A percentile compares a stretch with the other conserved stretches of the same genome.
These are phyloP conservation scores for Aegilops tauschii DNA, from an alignment of 176 grass and related monocot genomes.

Conservation along the genomic window DNA sequence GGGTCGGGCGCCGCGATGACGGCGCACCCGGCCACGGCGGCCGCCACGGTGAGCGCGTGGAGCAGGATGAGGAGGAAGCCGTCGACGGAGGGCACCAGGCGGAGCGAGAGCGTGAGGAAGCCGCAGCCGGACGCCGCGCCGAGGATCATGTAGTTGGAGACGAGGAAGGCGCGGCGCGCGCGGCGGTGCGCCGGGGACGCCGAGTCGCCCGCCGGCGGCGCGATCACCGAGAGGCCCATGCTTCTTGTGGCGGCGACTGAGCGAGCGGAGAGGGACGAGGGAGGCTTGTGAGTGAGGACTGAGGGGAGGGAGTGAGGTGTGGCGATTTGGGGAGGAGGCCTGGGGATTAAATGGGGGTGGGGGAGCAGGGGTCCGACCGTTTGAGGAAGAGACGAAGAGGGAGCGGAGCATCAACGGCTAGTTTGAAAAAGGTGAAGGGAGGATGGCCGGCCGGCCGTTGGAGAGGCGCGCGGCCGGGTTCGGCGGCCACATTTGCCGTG, in stretches of 20 bases:
- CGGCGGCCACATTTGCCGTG: too few relatives aligned
- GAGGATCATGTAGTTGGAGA: constrained; percentile 94
- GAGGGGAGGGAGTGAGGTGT: constrained; percentile 17
- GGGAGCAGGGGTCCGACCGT: constrained; percentile 45
- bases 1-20: constrained; percentile 56
- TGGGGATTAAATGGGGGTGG: constrained; percentile 41
- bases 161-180: constrained; percentile 69
- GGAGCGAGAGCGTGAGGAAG: constrained; percentile 97
- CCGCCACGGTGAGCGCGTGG: constrained; percentile 73
- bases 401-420: constrained; percentile 57
- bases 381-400: constrained; percentile 44
- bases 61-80: constrained; percentile 96
- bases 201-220: constrained; percentile 51
- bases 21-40: constrained; percentile 77
- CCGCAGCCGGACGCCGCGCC: constrained; percentile 85
- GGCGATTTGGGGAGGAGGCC: neutral
- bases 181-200: constrained; percentile 61
- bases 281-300: neutral
- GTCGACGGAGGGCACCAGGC: constrained; percentile 82
- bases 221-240: constrained; percentile 79
- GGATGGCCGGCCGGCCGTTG: constrained; percentile 35
- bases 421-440: constrained; percentile 22
- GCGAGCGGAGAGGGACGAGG: neutral
- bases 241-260: neutral
- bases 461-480: neutral